Evolutionary conservation across 176 grass and related monocot genomes (phyloP).

Genomic region (Dendrocalamus sinicus): DNA sequence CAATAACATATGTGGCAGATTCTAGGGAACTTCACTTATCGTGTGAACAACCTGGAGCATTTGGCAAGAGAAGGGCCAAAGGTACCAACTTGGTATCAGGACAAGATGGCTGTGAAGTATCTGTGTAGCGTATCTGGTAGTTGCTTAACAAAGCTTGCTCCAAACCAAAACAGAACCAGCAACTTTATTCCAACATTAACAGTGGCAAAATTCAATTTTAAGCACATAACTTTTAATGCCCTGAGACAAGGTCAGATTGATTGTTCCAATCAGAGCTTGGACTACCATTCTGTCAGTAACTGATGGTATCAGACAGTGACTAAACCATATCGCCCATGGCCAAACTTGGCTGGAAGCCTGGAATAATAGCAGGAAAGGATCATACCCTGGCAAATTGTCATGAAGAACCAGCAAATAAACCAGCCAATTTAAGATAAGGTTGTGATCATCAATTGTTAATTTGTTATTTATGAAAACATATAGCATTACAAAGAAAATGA

Average conservation of each 20-base stretch:
- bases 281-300: neutral
- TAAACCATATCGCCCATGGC: neutral
- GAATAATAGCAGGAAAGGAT: constrained; percentile 27
- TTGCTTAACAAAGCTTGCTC: constrained; percentile 38
- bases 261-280: constrained; percentile 1
- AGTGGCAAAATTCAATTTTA: neutral
- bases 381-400: neutral
- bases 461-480: neutral
- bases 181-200: constrained; percentile 7
- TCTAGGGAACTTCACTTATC: neutral
- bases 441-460: neutral
- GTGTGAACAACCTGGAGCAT: neutral
- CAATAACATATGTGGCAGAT: constrained; percentile 5
- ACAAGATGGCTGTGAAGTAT: constrained; percentile 11
- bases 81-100: neutral
- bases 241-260: neutral
- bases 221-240: neutral
- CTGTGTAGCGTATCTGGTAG: neutral
- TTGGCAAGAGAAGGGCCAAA: neutral
- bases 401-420: constrained; percentile 15
- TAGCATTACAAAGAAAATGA: constrained; percentile 19
- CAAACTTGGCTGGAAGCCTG: neutral
- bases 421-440: neutral
- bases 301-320: neutral
- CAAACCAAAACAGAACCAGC: constrained; percentile 12